Evolutionary conservation across 345 rosid species (phyloP), one percentile per base, ranked within the genome.

Genomic region (Geranium brycei): DNA sequence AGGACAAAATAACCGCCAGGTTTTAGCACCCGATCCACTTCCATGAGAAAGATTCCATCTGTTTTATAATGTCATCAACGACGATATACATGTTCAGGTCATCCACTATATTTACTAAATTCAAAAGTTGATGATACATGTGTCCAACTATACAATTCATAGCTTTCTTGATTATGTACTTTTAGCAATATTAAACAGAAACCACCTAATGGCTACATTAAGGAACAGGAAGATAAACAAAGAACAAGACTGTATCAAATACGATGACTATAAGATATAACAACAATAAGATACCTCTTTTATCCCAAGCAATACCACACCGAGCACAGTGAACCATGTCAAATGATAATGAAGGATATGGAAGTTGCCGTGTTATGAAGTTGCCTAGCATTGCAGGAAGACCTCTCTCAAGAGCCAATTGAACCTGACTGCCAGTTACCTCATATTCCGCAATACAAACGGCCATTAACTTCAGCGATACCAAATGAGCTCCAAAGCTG

Each of bases 241-340:
- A 35, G 41, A 35, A 35, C 53, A 47, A 47, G 53, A 47, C 13
- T 6, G 53, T 47, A 8, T 47, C 53, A 8, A 11, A 47, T 47
- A 1, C 11, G 15, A 47, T 47, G 14, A 13, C 13, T 13, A 41
- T 41, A 13, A 47, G 5, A 47, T 47, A 13, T 47, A 47, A 6
- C 53, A 47, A 47, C 53, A 6, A 47, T 2, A 10, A 57, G 35
- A 15, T 80, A 92, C 98, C 98, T 89, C 86, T 90, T 66, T 85
- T 75, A 69, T 90, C 87, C 96, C 97, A 93, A 74, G 75, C 65
- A 60, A 81, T 85, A 65, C 96, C 91, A 31, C 99, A 93, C 51
- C 87, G 96, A 70, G 99, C 91, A 76, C 99, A 93, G 77, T 93
- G 99, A 77, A 93, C 82, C 96, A 90, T 88, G 81, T 85, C 96